phyloP scores from a whole-genome alignment of 1,139 yeast genomes.

The Lodderomyces parapsilosis region DNA sequence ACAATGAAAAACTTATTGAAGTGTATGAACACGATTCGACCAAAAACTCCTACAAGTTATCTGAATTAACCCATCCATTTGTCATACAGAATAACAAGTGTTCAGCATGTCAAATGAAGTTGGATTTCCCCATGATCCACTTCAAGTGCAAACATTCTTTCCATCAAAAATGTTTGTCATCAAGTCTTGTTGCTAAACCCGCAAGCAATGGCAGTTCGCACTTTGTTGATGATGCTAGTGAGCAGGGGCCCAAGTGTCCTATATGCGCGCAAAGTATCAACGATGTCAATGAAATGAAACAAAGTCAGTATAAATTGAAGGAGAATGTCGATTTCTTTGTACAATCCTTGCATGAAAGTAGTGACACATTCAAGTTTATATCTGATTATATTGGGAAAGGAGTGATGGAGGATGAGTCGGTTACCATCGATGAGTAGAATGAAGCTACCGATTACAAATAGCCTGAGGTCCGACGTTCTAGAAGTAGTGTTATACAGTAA shows the following conservation, averaged over 20 bases:
- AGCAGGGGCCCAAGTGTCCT: conserved; percentile 53
- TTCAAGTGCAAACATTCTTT: conserved; percentile 86
- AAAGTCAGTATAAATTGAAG: conserved; percentile 56
- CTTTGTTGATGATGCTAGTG: conserved; percentile 15
- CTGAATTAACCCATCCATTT: conserved; percentile 56
- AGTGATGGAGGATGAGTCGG: conserved; percentile 56
- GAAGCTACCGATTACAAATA: not conserved
- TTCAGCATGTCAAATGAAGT: conserved; percentile 61
- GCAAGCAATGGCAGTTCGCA: not conserved
- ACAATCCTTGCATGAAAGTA: conserved; percentile 54
- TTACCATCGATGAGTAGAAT: conserved; percentile 3
- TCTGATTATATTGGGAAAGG: conserved; percentile 87
- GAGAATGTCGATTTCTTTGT: conserved; percentile 65
- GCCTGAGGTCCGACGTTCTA: too few species aligned
- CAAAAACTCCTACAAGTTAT: conserved; percentile 51
- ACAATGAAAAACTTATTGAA: conserved; percentile 63
- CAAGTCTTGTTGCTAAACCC: conserved; percentile 27
- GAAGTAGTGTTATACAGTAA: too few species aligned
- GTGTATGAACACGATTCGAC: conserved; percentile 71
- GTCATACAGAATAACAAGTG: conserved; percentile 72
- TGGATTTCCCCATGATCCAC: conserved; percentile 81
- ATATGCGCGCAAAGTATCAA: conserved; percentile 69
- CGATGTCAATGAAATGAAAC: conserved; percentile 57
- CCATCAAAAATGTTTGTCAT: conserved; percentile 77
- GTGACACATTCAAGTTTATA: conserved; percentile 70